Percentiles rank a stretch among this genome's conserved stretches.
Evolutionary conservation across 495 filamentous ascomycete genomes (phyloP).

Genomic region (Xylaria sp.): DNA sequence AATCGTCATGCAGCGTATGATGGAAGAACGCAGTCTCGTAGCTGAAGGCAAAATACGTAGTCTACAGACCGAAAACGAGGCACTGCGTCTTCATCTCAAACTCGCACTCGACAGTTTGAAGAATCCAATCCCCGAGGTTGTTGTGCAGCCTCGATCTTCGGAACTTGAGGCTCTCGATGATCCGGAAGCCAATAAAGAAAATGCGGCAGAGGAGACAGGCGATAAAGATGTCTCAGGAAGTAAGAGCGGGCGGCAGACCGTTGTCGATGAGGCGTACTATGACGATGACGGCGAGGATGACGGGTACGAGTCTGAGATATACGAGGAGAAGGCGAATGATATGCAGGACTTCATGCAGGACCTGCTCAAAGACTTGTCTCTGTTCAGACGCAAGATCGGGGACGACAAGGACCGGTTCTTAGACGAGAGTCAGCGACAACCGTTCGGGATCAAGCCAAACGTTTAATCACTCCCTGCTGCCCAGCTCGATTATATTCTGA

Average conservation of each 20-base stretch:
- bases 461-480: constrained; percentile 18
- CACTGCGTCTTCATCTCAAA: constrained; percentile 81
- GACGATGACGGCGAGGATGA: constrained; percentile 52
- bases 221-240: constrained; percentile 31
- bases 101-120: constrained; percentile 84
- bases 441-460: constrained; percentile 39
- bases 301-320: constrained; percentile 53
- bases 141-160: constrained; percentile 31
- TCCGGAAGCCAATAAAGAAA: constrained; percentile 42
- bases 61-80: constrained; percentile 87
- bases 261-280: constrained; percentile 49
- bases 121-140: constrained; percentile 78
- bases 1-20: constrained; percentile 83
- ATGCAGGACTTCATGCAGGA: constrained; percentile 74
- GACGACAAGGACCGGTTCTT: constrained; percentile 72
- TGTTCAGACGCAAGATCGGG: constrained; percentile 83
- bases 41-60: constrained; percentile 90
- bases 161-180: constrained; percentile 17
- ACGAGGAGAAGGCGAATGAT: constrained; percentile 58
- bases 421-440: constrained; percentile 40
- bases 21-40: constrained; percentile 90
- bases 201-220: constrained; percentile 26
- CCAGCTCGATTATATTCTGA: background rate
- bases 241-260: constrained; percentile 43
- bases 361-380: constrained; percentile 74